phyloP scores from a whole-genome alignment of 2,329 filamentous ascomycete genomes.

The Talaromyces sp. region DNA sequence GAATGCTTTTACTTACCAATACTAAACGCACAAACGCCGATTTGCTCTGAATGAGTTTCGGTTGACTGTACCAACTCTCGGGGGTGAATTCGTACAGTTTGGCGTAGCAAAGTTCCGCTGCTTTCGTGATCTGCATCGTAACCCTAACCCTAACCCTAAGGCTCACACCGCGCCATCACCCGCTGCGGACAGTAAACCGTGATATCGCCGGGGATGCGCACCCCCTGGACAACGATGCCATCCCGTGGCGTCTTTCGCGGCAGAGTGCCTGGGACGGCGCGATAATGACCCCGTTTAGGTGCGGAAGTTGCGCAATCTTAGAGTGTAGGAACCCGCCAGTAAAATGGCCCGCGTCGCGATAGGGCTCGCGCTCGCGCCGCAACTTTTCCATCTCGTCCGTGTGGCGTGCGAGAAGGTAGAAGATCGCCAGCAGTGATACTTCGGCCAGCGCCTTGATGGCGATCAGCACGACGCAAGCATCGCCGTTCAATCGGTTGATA shows the following conservation, averaged over 20 bases:
- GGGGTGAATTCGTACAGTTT: slow-evolving; percentile 24
- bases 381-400: slow-evolving; percentile 23
- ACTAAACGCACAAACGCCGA: slow-evolving; percentile 28
- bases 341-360: neutral
- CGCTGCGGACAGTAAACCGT: neutral
- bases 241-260: slow-evolving; percentile 32
- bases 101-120: slow-evolving; percentile 14
- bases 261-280: slow-evolving; percentile 36
- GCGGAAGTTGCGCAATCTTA: slow-evolving; percentile 1
- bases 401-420: slow-evolving; percentile 32
- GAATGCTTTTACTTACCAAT: slow-evolving; percentile 19
- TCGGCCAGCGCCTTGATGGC: too few species aligned
- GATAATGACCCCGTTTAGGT: slow-evolving; percentile 39
- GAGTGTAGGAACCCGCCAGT: neutral
- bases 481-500: too few species aligned
- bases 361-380: slow-evolving; percentile 15
- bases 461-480: neutral
- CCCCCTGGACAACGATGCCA: slow-evolving; percentile 25
- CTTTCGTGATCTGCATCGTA: neutral
- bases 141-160: too few species aligned
- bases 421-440: slow-evolving; percentile 37
- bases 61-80: slow-evolving; percentile 30
- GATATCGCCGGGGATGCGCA: neutral
- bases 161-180: neutral
- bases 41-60: slow-evolving; percentile 27